Evolutionary conservation across 2,329 filamentous ascomycete genomes (phyloP).

Genomic region (Aspergillus sp.): DNA sequence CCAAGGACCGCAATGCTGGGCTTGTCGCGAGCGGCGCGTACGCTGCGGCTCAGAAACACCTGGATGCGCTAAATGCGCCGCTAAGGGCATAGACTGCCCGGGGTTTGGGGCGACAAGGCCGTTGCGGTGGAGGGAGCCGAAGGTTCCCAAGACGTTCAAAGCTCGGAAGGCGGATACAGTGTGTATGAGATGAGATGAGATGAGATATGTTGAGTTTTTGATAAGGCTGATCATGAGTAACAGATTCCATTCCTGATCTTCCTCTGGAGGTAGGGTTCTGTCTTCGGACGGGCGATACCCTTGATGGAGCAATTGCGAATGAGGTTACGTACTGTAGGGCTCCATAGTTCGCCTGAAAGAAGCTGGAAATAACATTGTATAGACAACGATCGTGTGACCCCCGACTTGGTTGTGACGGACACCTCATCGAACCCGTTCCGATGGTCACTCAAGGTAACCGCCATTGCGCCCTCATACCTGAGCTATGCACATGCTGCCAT

Average conservation of each 20-base stretch:
- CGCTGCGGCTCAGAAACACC: neutral
- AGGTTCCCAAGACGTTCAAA: neutral
- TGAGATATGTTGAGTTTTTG: neutral
- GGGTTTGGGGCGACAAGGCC: neutral
- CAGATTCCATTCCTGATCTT: neutral
- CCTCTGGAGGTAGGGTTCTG: neutral
- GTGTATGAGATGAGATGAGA: neutral
- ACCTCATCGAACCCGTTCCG: slow-evolving; percentile 2
- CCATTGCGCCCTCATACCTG: neutral
- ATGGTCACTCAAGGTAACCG: neutral
- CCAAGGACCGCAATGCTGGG: neutral
- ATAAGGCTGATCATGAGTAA: neutral
- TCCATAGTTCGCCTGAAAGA: neutral
- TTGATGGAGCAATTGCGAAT: neutral
- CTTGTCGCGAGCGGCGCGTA: neutral
- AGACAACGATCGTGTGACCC: slow-evolving; percentile 2
- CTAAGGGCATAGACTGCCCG: neutral
- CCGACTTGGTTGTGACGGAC: slow-evolving; percentile 1
- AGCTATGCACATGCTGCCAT: neutral
- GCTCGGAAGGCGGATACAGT: neutral
- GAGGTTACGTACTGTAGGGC: neutral
- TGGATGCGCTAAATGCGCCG: neutral
- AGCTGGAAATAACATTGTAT: neutral
- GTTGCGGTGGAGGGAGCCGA: neutral
- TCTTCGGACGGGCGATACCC: neutral